phyloP scores from a whole-genome alignment of 306 rosid species.

The Acmispon strigosus region DNA sequence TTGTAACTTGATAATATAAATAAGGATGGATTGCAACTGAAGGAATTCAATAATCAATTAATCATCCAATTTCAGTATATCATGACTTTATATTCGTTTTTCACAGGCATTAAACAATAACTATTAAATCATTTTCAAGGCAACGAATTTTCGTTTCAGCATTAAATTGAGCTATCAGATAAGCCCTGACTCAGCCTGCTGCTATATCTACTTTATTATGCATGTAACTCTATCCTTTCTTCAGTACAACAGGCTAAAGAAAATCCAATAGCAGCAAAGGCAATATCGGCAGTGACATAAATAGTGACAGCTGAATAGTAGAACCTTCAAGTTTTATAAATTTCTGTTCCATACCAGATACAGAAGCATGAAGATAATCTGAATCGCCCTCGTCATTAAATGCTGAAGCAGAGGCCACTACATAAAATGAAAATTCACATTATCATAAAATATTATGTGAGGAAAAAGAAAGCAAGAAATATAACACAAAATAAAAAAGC shows the following conservation, averaged over 20 bases:
- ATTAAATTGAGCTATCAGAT: conserved; percentile 5
- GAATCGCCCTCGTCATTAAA: conserved; percentile 59
- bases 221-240: neutral
- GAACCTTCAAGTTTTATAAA: conserved; percentile 5
- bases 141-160: conserved; percentile 11
- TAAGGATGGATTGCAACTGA: neutral
- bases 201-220: conserved; percentile 12
- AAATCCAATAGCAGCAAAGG: neutral
- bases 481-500: conserved; percentile 1
- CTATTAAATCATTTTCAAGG: neutral
- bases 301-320: neutral
- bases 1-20: neutral
- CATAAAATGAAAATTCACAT: conserved; percentile 20
- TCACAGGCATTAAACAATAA: neutral
- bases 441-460: conserved; percentile 3
- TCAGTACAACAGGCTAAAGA: conserved; percentile 2
- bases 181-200: neutral
- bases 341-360: conserved; percentile 57
- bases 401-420: conserved; percentile 82
- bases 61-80: neutral
- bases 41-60: neutral
- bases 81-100: conserved; percentile 7
- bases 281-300: neutral
- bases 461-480: conserved; percentile 21
- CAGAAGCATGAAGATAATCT: conserved; percentile 73